phyloP scores from a whole-genome alignment of 1,139 yeast species.

The Candida sp. region DNA sequence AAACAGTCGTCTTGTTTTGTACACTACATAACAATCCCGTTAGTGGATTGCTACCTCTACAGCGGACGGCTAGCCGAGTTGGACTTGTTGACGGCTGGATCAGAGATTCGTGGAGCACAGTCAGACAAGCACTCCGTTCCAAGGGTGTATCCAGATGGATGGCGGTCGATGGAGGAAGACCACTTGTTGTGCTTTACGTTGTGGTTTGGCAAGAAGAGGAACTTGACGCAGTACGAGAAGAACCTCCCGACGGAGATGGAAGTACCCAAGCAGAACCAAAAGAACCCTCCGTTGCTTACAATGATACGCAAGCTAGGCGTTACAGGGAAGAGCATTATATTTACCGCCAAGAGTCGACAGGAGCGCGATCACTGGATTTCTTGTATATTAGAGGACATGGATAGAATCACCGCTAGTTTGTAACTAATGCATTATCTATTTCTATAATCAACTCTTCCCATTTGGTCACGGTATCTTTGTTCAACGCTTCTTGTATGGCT shows the following conservation, averaged over 20 bases:
- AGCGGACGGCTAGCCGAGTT: slow-evolving; percentile 66
- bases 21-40: slow-evolving; percentile 61
- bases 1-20: slow-evolving; percentile 46
- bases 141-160: slow-evolving; percentile 78
- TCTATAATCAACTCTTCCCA: slow-evolving; percentile 12
- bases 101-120: slow-evolving; percentile 45
- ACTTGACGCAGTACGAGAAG: slow-evolving; percentile 24
- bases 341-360: slow-evolving; percentile 81
- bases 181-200: slow-evolving; percentile 74
- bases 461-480: not conserved
- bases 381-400: slow-evolving; percentile 65
- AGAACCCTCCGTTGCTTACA: slow-evolving; percentile 46
- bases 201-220: slow-evolving; percentile 77
- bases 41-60: slow-evolving; percentile 73
- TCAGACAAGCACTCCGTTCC: slow-evolving; percentile 70
- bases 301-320: slow-evolving; percentile 63
- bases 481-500: slow-evolving; percentile 9
- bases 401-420: slow-evolving; percentile 34
- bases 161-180: slow-evolving; percentile 83
- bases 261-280: slow-evolving; percentile 12
- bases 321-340: slow-evolving; percentile 70
- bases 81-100: slow-evolving; percentile 57
- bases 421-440: slow-evolving; percentile 10
- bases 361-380: slow-evolving; percentile 88
- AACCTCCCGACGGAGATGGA: slow-evolving; percentile 4